phyloP scores from a whole-genome alignment of 495 filamentous ascomycete genomes.

The Chaetomium fimeti region DNA sequence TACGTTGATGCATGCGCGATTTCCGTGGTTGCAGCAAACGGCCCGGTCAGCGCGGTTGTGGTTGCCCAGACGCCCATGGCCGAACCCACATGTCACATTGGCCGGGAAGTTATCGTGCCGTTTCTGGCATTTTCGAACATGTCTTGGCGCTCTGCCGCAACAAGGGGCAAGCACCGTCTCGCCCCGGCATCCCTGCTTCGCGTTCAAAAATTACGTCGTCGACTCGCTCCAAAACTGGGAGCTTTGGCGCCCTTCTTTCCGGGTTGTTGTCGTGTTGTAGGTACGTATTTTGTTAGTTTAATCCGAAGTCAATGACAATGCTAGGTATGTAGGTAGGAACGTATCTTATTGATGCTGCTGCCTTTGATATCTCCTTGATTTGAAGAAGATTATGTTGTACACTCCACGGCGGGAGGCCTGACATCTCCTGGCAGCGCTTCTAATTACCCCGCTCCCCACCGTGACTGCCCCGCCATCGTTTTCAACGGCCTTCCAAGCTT shows the following conservation, averaged over 20 bases:
- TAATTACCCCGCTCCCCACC: constrained; percentile 28
- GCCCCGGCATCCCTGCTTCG: constrained; percentile 28
- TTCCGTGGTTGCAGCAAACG: constrained; percentile 18
- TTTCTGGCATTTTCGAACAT: constrained; percentile 4
- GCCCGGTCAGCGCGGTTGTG: not conserved
- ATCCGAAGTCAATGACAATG: not conserved
- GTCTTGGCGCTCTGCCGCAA: not conserved
- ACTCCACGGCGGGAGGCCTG: not conserved
- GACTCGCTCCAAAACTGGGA: constrained; percentile 6
- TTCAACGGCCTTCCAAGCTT: constrained; percentile 19
- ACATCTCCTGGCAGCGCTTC: not conserved
- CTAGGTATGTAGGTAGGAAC: too few species aligned
- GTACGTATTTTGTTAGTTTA: not conserved
- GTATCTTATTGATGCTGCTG: not conserved
- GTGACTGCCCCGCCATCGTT: constrained; percentile 27
- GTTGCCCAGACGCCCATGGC: not conserved
- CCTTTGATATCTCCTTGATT: not conserved
- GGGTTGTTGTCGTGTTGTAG: not conserved
- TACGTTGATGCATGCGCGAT: constrained; percentile 29
- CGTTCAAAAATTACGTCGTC: constrained; percentile 35
- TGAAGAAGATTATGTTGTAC: too few species aligned
- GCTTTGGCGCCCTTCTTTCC: not conserved
- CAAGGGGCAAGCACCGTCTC: constrained; percentile 23
- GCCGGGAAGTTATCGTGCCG: constrained; percentile 36
- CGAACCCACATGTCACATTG: not conserved